Evolutionary conservation across 768 basidiomycete genomes (phyloP), one percentile per base, ranked within the genome.

Genomic region (Auriscalpium microsporum): DNA sequence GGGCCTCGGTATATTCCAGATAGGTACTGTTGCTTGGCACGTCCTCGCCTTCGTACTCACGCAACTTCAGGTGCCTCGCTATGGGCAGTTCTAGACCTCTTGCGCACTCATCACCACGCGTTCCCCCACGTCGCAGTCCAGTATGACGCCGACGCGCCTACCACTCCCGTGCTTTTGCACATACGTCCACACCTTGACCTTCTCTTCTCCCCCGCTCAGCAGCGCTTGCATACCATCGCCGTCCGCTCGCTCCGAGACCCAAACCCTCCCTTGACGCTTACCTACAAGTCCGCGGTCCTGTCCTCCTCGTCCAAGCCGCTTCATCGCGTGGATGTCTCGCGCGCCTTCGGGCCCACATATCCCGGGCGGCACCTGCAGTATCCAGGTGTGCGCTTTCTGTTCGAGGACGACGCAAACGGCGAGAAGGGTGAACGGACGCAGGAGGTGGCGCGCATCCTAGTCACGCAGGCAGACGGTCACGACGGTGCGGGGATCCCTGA

Each of bases 121-220:
- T 91, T 88, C 58, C 90, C 90, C 45, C 85, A 88, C 62, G 82
- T 92, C 52, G 87, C 91, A 59, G 75, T 93, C 66, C 90, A 90
- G 70, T 90, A 83, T 61, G 90, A 93, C 65, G 79, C 81, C 33
- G 86, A 88, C 62, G 70, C 82, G 34, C 78, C 86, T 13, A 82
- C 78, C 1, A 86, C 88, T 0, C 88, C 89, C 1, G 74, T 92
- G 21, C 78, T 93, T 63, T 71, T 93, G 0, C 87, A 91, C 63
- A 70, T 91, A 28, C 82, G 84, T 16, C 90, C 90, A 1, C 86
- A 92, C 65, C 74, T 93, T 52, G 88, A 91, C 66, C 78, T 93
- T n/a, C 75, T 93, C 45, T 93, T 92, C 69, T 89, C 90, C 16
- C 82, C 85, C 10, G 78, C 79, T 61, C 78, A 85, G 56, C 90